Evolutionary conservation across 1,139 yeast species (phyloP).

Genomic region (Geotrichum cucujoidarum): DNA sequence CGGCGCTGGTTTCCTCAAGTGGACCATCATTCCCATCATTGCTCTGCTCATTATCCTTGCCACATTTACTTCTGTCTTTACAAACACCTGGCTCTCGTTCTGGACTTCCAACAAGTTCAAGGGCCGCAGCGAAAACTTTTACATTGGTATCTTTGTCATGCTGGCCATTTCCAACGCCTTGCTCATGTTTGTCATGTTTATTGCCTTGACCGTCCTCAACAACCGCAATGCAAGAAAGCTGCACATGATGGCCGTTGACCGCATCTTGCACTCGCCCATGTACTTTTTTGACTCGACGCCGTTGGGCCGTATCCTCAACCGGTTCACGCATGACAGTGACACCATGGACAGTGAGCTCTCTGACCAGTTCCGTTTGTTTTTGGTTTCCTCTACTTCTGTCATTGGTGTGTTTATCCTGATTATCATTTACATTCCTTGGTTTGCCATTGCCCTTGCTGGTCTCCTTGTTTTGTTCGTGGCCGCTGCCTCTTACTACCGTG

Average conservation of each 20-base stretch:
- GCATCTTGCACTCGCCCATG: conserved; percentile 70
- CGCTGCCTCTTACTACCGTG: conserved; percentile 57
- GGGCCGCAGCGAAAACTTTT: conserved; percentile 47
- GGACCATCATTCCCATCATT: conserved; percentile 43
- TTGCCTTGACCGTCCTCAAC: conserved; percentile 47
- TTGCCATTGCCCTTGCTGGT: conserved; percentile 64
- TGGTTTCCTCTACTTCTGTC: conserved; percentile 48
- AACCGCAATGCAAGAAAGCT: conserved; percentile 40
- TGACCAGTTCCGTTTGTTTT: conserved; percentile 42
- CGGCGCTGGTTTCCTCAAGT: conserved; percentile 51
- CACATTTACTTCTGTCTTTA: conserved; percentile 58
- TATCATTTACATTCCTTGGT: conserved; percentile 73
- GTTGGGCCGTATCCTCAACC: conserved; percentile 62
- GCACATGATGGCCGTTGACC: conserved; percentile 49
- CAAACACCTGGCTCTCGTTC: conserved; percentile 79
- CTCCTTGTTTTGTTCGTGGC: conserved; percentile 44
- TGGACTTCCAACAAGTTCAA: conserved; percentile 64
- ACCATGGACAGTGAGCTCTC: conserved; percentile 65
- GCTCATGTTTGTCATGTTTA: conserved; percentile 42
- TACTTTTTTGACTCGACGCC: conserved; percentile 64
- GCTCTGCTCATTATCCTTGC: conserved; percentile 42
- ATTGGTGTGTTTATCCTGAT: conserved; percentile 64
- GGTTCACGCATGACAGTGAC: conserved; percentile 82
- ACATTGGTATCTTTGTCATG: conserved; percentile 68
- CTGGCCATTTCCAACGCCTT: conserved; percentile 41